Percentiles rank a stretch among this genome's conserved stretches.
Conservation (phyloP, 202 grass and related monocot species). For the Eragrostis tef region DNA sequence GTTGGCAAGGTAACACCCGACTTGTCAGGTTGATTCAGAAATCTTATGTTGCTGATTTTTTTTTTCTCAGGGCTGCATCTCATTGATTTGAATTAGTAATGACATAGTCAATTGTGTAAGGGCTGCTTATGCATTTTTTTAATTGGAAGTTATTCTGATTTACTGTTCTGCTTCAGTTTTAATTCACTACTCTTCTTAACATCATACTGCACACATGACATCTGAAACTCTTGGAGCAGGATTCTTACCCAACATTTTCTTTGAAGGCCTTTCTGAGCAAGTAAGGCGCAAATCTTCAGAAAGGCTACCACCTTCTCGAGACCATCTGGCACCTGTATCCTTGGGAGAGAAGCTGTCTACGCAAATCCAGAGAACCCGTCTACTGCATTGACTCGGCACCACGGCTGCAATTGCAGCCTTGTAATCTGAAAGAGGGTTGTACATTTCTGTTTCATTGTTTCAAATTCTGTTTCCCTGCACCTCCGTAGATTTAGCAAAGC, state of each 20-base stretch:
- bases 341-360: neutral
- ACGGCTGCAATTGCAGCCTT: conserved; percentile 25
- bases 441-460: conserved; percentile 11
- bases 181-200: conserved; percentile 23
- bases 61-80: neutral
- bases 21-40: neutral
- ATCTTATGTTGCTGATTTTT: neutral
- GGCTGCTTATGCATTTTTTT: neutral
- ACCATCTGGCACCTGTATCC: neutral
- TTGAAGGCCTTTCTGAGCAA: conserved; percentile 91
- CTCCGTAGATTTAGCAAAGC: neutral
- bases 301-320: conserved; percentile 15
- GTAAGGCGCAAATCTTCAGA: conserved; percentile 50
- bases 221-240: conserved; percentile 68
- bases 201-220: conserved; percentile 47
- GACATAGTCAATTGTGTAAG: neutral
- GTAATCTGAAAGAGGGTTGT: conserved; percentile 37
- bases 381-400: neutral
- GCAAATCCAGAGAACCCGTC: conserved; percentile 35
- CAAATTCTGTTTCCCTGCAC: neutral
- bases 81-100: neutral
- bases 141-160: conserved; percentile 5
- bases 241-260: conserved; percentile 82
- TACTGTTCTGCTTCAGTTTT: conserved; percentile 11
- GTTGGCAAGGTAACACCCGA: conserved; percentile 67